Base-by-base conservation (phyloP, 371 early-diverging fungal species). In the Lichtheimia ramosa region DNA sequence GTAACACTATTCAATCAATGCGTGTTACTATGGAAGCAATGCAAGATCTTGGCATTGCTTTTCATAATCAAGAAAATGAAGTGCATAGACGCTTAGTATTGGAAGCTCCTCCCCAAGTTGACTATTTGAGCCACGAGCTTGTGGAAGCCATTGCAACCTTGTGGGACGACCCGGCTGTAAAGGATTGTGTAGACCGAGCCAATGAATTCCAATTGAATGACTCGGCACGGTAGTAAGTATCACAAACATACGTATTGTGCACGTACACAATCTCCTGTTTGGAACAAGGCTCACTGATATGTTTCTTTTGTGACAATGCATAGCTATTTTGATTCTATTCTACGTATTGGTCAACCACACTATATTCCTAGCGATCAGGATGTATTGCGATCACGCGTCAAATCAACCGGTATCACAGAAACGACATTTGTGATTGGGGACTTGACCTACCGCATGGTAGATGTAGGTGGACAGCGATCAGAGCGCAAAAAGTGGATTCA, bases 401-500 rank as follows among this genome's bases (percentile, higher is more conserved):
- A 92, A 69, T 86, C 94, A 2, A 91, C 95, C 0, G 94, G 94
- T 6, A 92, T 93, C 43, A 88, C 86, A 48, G 97, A 96, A 73
- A 93, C 92, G 1, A 82, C 84, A 1, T 96, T 96, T 83, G 68
- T 86, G 21, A 84, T 95, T 43, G 89, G 88, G 16, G 76, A 88
- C 34, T 65, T 93, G 42, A 92, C 90, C 1, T 92, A 90, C 63
- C 82, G 90, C 41, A 92, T 96, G 94, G 87, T 94, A 74, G 96
- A 96, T 74, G 96, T 96, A 23, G 96, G 96, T 39, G 96, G 96
- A 15, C 96, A 96, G 77, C 75, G 94, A 20, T 88, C 90, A 24
- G 94, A 94, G 63, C 86, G 98, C 58, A 96, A 94, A 63, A 95
- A 95, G 69, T 96, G 98, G 98, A 85, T 93, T 43, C 96, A 95